Evolutionary conservation across 2,329 filamentous ascomycete species (phyloP).

Genomic region (Trichoderma semiorbis): DNA sequence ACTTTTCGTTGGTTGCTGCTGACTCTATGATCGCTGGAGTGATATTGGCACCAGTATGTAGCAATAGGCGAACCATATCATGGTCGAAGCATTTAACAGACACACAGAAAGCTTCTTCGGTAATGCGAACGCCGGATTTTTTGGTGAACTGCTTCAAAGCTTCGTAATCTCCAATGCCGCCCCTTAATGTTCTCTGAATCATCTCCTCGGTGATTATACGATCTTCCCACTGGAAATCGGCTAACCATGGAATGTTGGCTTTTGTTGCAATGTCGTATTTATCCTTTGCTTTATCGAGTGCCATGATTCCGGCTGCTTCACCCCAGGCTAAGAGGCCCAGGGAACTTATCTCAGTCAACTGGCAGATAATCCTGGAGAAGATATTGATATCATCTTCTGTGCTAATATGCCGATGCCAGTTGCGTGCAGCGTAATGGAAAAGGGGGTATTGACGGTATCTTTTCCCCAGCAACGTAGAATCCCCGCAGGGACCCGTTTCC

Average conservation of each 20-base stretch:
- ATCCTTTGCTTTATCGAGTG: neutral
- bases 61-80: neutral
- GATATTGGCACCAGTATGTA: neutral
- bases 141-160: neutral
- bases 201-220: neutral
- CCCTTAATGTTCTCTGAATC: neutral
- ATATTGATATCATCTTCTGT: neutral
- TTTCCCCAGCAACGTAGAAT: neutral
- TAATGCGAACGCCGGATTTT: neutral
- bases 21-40: neutral
- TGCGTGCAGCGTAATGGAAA: neutral
- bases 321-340: neutral
- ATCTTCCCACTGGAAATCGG: neutral
- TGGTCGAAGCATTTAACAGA: neutral
- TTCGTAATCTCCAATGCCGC: neutral
- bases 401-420: neutral
- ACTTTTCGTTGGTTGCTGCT: neutral
- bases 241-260: neutral
- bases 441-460: neutral
- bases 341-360: neutral
- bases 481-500: neutral
- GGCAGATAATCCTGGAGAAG: accelerated
- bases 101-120: neutral
- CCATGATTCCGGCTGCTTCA: neutral
- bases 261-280: neutral